Evolutionary conservation across 768 basidiomycete species (phyloP), one percentile per base, ranked within the genome.

Genomic region (Leccinellum albellum): DNA sequence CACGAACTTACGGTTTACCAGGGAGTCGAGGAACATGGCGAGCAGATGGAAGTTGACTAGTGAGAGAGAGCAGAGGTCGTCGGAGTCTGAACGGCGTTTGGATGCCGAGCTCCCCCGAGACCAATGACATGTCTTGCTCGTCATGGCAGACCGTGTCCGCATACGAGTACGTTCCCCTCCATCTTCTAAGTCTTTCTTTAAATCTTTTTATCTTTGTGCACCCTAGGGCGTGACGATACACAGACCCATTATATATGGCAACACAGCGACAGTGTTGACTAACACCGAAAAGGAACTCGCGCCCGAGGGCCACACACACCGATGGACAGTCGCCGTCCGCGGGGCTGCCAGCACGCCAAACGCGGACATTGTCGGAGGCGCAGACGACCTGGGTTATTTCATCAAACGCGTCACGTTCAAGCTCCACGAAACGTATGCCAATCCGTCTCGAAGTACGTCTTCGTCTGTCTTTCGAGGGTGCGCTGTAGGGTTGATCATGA

Each of bases 351-450:
- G 90, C 32, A 77, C 82, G 2, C 78, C 85, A 0, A 84, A 86
- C 61, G 82, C 86, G 48, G 87, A 91, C 48, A 78, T 83, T 47
- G 91, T 95, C 21, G 95, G 95, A 21, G 94, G 92, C 14, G 89
- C 86, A 53, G 94, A 98, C 70, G 94, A 98, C 66, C 70, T 95
- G 33, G 82, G 84, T 63, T 91, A 97, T 65, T 93, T 96, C 69
- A 86, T 99, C 70, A 98, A 96, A 70, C 85, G 94, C 55, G 96
- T 98, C 51, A 90, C 94, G 15, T 98, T 99, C 85, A 96, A 94
- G 73, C 74, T 99, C 52, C 96, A 99, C 74, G 97, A 99, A 64
- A 98, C 95, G 1, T 98, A 98, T 73, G 75, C 92, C 3, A 94
- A 88, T 69, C 93, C 94, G 3, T 86, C 86, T 35, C 78, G 97